Evolutionary conservation across 495 filamentous ascomycete species (phyloP).

Genomic region (Immersiella caudata): DNA sequence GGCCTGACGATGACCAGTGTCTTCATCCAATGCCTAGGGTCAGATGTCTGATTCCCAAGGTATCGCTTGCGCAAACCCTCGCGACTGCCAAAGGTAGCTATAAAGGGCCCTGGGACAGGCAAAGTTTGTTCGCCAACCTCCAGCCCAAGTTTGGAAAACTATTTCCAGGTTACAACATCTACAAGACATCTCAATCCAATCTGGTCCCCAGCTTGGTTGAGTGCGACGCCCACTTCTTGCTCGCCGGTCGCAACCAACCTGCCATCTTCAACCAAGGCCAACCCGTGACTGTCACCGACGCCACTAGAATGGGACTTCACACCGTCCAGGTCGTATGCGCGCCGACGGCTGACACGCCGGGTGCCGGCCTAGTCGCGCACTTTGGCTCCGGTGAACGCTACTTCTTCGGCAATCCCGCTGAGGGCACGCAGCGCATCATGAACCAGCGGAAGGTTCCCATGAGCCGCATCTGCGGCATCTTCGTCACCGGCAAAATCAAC

Average conservation of each 20-base stretch:
- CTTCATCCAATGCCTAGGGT: not conserved
- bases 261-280: not conserved
- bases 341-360: constrained; percentile 89
- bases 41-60: not conserved
- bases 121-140: no score
- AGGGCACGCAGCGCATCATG: constrained; percentile 82
- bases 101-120: no score
- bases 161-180: no score
- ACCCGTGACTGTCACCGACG: not conserved
- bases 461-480: constrained; percentile 68
- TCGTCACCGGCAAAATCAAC: constrained; percentile 74
- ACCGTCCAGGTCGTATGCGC: constrained; percentile 72
- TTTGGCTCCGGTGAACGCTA: constrained; percentile 80
- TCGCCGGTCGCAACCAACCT: not conserved
- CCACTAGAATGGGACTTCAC: constrained; percentile 60
- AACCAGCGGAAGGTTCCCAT: constrained; percentile 64
- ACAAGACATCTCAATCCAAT: no score
- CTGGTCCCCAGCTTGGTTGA: not conserved
- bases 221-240: not conserved
- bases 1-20: not conserved
- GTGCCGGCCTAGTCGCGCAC: constrained; percentile 72
- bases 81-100: not conserved
- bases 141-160: no score
- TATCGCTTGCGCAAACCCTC: not conserved
- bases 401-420: constrained; percentile 80